Evolutionary conservation across 768 basidiomycete species (phyloP), one percentile per base, ranked within the genome.

Genomic region (Xerocomellus dryophilus): DNA sequence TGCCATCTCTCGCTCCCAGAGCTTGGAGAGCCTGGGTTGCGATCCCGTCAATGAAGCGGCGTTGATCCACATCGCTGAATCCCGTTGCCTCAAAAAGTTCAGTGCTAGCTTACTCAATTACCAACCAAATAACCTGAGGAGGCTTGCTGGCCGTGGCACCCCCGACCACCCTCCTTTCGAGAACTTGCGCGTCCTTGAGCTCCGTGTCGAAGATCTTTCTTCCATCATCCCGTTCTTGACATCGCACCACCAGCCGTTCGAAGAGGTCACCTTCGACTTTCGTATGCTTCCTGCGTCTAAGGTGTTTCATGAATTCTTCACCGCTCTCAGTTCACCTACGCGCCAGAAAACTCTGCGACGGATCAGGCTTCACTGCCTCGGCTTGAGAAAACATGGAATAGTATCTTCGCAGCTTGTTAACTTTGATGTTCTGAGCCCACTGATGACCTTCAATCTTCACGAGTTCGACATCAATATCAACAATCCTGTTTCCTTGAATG

Each of bases 181-280:
- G 32, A 55, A 60, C 17, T 21, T 59, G 47, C n/a, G 48, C 15
- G 15, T 21, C 35, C 48, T 60, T 17, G 17, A 29, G 10, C 48
- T 60, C 23, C 3, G 1, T 3, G 25, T 60, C 17, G 3, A 32
- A 6, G 38, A 45, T 7, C 45, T 60, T 40, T 54, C 46, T 14
- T 50, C 52, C 25, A n/a, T 60, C 18, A 51, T 27, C 7, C 59
- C 57, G 3, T 47, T 7, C 23, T 44, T 60, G 10, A 43, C 11
- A 40, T 47, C 52, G 7, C 23, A 53, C n/a, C 32, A 47, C 25
- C 59, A 59, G 21, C 51, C 48, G 12, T 54, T 60, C 25, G 49
- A 47, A 40, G 45, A 43, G 6, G 38, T 60, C 20, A 32, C n/a
- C 21, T 42, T 60, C 10, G 7, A 38, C 1, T 40, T 36, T 36